Conservation (phyloP, 2,329 filamentous ascomycete species). For the Amphichorda felina region DNA sequence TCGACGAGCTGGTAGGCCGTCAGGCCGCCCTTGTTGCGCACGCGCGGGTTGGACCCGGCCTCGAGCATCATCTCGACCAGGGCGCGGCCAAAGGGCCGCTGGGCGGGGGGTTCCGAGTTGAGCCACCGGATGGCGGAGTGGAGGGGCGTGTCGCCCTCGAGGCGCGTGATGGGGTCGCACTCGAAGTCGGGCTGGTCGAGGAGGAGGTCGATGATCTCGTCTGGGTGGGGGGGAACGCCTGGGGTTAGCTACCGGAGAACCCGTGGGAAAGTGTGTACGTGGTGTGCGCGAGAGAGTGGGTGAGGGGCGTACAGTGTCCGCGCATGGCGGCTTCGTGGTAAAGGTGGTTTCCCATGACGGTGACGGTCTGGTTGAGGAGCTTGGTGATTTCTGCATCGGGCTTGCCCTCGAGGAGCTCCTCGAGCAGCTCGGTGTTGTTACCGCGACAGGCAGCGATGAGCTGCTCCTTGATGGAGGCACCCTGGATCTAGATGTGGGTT, state of each 20-base stretch:
- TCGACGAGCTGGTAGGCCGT: slow-evolving; percentile 64
- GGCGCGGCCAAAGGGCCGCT: slow-evolving; percentile 51
- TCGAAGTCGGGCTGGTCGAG: slow-evolving; percentile 78
- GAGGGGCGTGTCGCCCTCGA: slow-evolving; percentile 66
- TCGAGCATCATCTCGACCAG: slow-evolving; percentile 74
- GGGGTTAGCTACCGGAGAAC: too few relatives aligned
- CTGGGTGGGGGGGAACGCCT: too few relatives aligned
- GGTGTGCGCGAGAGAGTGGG: background rate
- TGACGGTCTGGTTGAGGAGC: slow-evolving; percentile 76
- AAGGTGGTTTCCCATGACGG: slow-evolving; percentile 77
- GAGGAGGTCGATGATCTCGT: slow-evolving; percentile 71
- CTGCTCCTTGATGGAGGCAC: slow-evolving; percentile 73
- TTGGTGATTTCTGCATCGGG: slow-evolving; percentile 55
- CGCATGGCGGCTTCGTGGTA: slow-evolving; percentile 80
- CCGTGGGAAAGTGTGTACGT: background rate
- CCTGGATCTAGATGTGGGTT: slow-evolving; percentile 32
- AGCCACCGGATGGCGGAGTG: slow-evolving; percentile 70
- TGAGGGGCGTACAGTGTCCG: slow-evolving; percentile 63
- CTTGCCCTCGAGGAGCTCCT: slow-evolving; percentile 56
- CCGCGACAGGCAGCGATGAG: slow-evolving; percentile 87
- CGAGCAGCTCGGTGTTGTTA: slow-evolving; percentile 80
- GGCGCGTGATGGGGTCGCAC: slow-evolving; percentile 64
- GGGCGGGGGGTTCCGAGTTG: slow-evolving; percentile 52
- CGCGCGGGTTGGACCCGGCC: slow-evolving; percentile 50
- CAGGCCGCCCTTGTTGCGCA: slow-evolving; percentile 60